Conservation (phyloP, 2,329 filamentous ascomycete genomes). For the Thelonectria discophora region DNA sequence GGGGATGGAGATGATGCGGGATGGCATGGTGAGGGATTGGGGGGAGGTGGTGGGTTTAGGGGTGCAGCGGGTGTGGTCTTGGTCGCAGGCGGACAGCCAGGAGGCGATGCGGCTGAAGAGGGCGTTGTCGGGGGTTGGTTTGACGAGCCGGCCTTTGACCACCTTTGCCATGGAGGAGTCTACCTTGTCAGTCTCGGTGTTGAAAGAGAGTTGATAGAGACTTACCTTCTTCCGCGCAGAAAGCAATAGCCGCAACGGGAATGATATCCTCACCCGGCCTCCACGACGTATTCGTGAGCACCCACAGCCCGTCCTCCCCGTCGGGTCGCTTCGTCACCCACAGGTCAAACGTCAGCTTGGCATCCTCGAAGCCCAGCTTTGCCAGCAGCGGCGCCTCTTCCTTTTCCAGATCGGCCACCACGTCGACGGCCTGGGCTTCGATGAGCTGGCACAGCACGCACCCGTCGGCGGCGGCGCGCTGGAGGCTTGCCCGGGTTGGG, state of each 20-base stretch:
- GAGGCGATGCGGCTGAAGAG: background rate
- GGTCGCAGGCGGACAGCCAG: conserved; percentile 7
- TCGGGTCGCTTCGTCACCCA: conserved; percentile 9
- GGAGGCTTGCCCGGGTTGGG: background rate
- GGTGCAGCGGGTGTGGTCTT: conserved; percentile 4
- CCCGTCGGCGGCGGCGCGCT: background rate
- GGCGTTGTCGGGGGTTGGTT: background rate
- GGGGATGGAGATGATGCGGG: conserved; percentile 5
- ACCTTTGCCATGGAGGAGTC: conserved; percentile 2
- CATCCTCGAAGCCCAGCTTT: background rate
- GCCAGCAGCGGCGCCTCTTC: background rate
- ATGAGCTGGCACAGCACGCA: conserved; percentile 8
- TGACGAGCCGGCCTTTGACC: conserved; percentile 1
- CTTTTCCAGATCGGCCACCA: conserved; percentile 4
- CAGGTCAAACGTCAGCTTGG: background rate
- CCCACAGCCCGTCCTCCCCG: conserved; percentile 11
- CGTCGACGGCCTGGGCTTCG: background rate
- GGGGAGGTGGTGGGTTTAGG: too few relatives aligned
- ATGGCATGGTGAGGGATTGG: conserved; percentile 2
- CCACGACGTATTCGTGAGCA: conserved; percentile 2
- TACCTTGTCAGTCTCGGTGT: background rate
- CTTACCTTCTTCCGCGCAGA: conserved; percentile 11
- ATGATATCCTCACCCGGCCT: background rate
- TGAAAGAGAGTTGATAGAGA: background rate
- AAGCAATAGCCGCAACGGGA: conserved; percentile 13